Base-by-base conservation (phyloP, 768 basidiomycete genomes). In the Lenzites betulinus region DNA sequence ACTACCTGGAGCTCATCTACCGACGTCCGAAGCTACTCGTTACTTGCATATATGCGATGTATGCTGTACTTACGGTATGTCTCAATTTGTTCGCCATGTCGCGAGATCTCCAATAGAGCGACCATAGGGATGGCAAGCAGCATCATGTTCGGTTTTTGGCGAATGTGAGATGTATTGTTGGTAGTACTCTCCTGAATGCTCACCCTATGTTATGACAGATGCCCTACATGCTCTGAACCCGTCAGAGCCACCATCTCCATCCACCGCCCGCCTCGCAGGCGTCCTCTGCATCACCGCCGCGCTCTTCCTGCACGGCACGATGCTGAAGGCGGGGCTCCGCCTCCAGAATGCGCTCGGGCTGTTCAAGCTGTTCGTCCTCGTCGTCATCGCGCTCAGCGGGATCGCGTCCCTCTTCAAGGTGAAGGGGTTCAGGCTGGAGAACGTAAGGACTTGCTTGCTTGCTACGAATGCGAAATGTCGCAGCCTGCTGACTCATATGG, bases 1-100 rank as follows among this genome's bases (percentile, higher is more conserved):
- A 85, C 52, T 91, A 90, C 65, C 72, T 91, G 38, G 87, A 89
- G 62, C 89, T 79, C 68, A 81, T 89, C n/a, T 90, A 82, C 71
- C 76, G 81, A 47, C 77, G 77, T 3, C 89, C 89, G 7, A 79
- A 76, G 50, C 88, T 85, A 65, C 70, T 91, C 67, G 77, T 75
- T 15, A 85, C 86, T 4, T 89, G 86, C 64, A 66, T 78, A 8
- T 90, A 81, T 62, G 78, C 83, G 2, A 71, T 79, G 18, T 89
- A 88, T 66, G 78, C 82, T 1, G 65, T 88, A 5, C 78, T 87
- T 41, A 78, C 81, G 47, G 88, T 85, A 64, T 64, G 84, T 69
- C 0, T n/a, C 16, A 3, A 7, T 38, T 6, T 12, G 15, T 28
- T 52, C 13, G 7, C 13, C 15, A 13, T 38, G n/a, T n/a, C n/a